phyloP scores from a whole-genome alignment of 2,329 filamentous ascomycete genomes.

The Paecilomyces sp. region DNA sequence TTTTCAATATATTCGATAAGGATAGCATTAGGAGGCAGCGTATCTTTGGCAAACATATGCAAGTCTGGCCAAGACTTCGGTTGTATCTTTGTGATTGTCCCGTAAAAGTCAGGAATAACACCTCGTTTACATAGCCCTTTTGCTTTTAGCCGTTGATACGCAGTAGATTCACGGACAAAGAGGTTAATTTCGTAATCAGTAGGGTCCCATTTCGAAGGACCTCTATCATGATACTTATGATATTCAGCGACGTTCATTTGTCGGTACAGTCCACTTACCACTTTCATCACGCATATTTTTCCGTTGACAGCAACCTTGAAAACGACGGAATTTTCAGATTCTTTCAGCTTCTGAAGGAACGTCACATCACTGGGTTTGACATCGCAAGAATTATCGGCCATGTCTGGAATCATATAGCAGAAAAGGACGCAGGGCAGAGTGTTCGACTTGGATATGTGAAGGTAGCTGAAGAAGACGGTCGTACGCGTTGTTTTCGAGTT shows the following conservation, averaged over 20 bases:
- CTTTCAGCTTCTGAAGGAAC: too few species aligned
- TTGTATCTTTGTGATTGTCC: slow-evolving; percentile 1
- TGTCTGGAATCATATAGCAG: too few species aligned
- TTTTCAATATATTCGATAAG: slow-evolving; percentile 11
- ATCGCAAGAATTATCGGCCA: too few species aligned
- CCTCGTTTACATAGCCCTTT: neutral
- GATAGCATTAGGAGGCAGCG: slow-evolving; percentile 10
- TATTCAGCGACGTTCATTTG: neutral
- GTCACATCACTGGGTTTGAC: too few species aligned
- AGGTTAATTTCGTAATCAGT: neutral
- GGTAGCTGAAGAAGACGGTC: too few species aligned
- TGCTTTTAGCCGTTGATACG: too few species aligned
- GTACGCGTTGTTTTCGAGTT: too few species aligned
- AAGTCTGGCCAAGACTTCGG: slow-evolving; percentile 1
- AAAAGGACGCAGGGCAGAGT: too few species aligned
- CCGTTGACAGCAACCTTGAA: slow-evolving; percentile 1
- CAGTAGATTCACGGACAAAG: too few species aligned
- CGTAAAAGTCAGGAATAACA: slow-evolving; percentile 2
- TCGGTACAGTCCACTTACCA: neutral
- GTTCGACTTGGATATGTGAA: too few species aligned
- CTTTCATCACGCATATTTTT: slow-evolving; percentile 2
- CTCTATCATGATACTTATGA: slow-evolving; percentile 1
- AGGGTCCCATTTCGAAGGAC: neutral
- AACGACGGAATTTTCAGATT: neutral
- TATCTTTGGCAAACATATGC: slow-evolving; percentile 8